phyloP scores from a whole-genome alignment of 2,329 filamentous ascomycete genomes.

The Aciculosporium take region DNA sequence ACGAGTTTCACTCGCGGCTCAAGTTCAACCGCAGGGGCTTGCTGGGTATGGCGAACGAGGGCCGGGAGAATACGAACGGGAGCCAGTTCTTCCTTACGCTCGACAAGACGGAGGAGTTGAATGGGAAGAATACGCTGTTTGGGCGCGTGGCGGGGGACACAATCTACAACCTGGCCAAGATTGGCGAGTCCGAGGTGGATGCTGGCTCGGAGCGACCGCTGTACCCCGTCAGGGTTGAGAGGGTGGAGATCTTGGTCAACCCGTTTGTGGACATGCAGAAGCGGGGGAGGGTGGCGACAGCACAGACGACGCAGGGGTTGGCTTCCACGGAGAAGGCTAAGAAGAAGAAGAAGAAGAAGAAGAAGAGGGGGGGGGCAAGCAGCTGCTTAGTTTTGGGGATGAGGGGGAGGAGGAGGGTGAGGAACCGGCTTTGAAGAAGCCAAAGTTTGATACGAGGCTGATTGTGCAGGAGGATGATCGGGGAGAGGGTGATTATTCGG shows the following conservation, averaged over 20 bases:
- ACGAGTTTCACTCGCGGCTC: constrained; percentile 83
- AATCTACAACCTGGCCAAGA: constrained; percentile 89
- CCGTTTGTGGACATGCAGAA: constrained; percentile 72
- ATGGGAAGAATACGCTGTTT: constrained; percentile 85
- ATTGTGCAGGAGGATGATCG: constrained; percentile 39
- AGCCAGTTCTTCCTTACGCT: constrained; percentile 97
- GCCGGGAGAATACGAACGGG: constrained; percentile 64
- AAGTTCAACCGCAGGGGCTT: constrained; percentile 87
- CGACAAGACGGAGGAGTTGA: constrained; percentile 70
- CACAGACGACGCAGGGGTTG: constrained; percentile 26
- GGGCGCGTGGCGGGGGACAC: constrained; percentile 85
- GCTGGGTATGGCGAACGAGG: constrained; percentile 91
- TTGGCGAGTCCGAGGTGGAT: constrained; percentile 73
- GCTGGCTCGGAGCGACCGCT: constrained; percentile 69
- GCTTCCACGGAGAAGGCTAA: constrained; percentile 33
- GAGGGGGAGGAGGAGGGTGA: constrained; percentile 41
- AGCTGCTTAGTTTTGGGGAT: constrained; percentile 64
- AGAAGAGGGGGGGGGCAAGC: constrained; percentile 63
- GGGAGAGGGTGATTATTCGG: constrained; percentile 12
- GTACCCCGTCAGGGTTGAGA: constrained; percentile 68
- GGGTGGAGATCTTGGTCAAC: constrained; percentile 63
- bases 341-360: constrained; percentile 61
- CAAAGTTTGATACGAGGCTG: constrained; percentile 65
- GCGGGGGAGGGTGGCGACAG: constrained; percentile 44
- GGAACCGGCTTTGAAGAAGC: constrained; percentile 53